Evolutionary conservation across 805 yeast species (phyloP).

Genomic region (Cyberlindnera misumaiensis): DNA sequence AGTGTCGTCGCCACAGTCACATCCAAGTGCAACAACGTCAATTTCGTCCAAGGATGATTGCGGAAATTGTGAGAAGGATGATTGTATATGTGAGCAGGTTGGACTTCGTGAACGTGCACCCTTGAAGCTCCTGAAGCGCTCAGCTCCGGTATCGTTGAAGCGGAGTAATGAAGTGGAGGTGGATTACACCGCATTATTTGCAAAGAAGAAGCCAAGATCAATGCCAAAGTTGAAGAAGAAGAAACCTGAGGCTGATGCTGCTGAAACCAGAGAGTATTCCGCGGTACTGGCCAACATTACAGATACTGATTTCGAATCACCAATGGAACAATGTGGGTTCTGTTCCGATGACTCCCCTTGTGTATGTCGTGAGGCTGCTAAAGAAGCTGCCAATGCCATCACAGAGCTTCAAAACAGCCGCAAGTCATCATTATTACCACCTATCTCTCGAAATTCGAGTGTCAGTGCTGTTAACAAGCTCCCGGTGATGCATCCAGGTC

Average conservation of each 20-base stretch:
- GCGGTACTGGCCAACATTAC: slow-evolving; percentile 16
- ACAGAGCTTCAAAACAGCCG: slow-evolving; percentile 19
- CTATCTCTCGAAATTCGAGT: slow-evolving; percentile 28
- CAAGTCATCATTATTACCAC: slow-evolving; percentile 28
- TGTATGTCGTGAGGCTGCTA: slow-evolving; percentile 74
- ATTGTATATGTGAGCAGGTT: slow-evolving; percentile 53
- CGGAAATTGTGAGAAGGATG: slow-evolving; percentile 63
- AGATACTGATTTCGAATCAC: slow-evolving; percentile 38
- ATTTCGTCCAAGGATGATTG: slow-evolving; percentile 30
- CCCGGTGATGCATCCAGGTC: slow-evolving; percentile 62
- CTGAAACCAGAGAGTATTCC: slow-evolving; percentile 15
- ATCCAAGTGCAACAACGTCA: slow-evolving; percentile 17
- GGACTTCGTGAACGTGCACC: slow-evolving; percentile 23
- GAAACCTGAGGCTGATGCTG: slow-evolving; percentile 1
- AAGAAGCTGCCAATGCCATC: slow-evolving; percentile 32
- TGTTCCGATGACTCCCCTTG: slow-evolving; percentile 91
- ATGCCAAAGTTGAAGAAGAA: slow-evolving; percentile 19
- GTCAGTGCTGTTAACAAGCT: slow-evolving; percentile 31
- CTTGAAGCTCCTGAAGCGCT: slow-evolving; percentile 38
- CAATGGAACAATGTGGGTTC: slow-evolving; percentile 81
- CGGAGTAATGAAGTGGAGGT: slow-evolving; percentile 30
- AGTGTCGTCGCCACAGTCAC: slow-evolving; percentile 29
- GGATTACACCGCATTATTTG: slow-evolving; percentile 51
- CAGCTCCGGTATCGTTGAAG: slow-evolving; percentile 59
- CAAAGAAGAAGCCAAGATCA: slow-evolving; percentile 25